Evolutionary conservation across 805 yeast genomes (phyloP).

Genomic region (Candida pseudoglaebosa): DNA sequence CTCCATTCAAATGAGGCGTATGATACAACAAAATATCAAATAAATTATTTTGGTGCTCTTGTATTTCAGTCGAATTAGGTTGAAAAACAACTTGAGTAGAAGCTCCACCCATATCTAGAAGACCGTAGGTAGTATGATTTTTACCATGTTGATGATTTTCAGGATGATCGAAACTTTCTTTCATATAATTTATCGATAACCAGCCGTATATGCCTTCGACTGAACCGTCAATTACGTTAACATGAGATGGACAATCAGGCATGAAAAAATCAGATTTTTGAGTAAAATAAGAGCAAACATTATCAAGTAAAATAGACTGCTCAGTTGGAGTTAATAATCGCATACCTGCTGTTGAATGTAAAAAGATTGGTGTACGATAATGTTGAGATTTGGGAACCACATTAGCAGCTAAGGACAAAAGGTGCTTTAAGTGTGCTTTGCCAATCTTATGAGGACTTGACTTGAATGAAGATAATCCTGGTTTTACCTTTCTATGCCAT

Average conservation of each 20-base stretch:
- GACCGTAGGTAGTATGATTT: slow-evolving; percentile 48
- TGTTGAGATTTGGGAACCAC: slow-evolving; percentile 61
- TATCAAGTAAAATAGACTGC: slow-evolving; percentile 42
- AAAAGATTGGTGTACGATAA: slow-evolving; percentile 58
- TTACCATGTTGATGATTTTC: slow-evolving; percentile 39
- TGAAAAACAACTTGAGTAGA: slow-evolving; percentile 63
- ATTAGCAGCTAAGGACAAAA: slow-evolving; percentile 46
- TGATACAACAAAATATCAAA: slow-evolving; percentile 43
- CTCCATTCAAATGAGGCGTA: slow-evolving; percentile 20
- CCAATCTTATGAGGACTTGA: slow-evolving; percentile 49
- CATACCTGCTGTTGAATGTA: slow-evolving; percentile 73
- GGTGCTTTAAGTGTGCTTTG: slow-evolving; percentile 44
- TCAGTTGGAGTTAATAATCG: slow-evolving; percentile 51
- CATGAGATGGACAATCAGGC: slow-evolving; percentile 59
- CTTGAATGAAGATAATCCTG: slow-evolving; percentile 54
- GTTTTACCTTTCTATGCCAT: slow-evolving; percentile 52
- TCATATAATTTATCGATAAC: slow-evolving; percentile 57
- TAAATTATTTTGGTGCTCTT: slow-evolving; percentile 44
- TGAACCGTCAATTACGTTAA: slow-evolving; percentile 61
- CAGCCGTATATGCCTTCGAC: slow-evolving; percentile 66
- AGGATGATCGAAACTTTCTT: slow-evolving; percentile 42
- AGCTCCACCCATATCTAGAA: slow-evolving; percentile 63
- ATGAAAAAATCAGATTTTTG: slow-evolving; percentile 47
- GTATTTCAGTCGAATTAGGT: slow-evolving; percentile 46
- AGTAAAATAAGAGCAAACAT: slow-evolving; percentile 48